Conservation (phyloP, 331 rosid species). For the Quercus phellos region DNA sequence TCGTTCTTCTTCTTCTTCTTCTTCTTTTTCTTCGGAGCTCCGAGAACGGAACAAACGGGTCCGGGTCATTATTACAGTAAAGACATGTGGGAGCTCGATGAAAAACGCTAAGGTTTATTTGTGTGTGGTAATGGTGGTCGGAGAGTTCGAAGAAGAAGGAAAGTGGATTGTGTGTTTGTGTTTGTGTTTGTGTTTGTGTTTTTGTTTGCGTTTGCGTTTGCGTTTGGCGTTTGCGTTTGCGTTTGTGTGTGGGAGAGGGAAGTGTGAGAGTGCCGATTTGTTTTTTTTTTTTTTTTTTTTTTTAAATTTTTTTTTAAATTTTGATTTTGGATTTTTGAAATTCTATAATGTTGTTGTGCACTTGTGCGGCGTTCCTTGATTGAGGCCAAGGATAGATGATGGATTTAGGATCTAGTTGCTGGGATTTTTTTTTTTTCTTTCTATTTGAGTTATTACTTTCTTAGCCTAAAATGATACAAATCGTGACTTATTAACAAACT, state of each 20-base stretch:
- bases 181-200: background rate
- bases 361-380: slow-evolving; percentile 25
- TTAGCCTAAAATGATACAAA: background rate
- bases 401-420: slow-evolving; percentile 24
- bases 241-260: slow-evolving; percentile 3
- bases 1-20: background rate
- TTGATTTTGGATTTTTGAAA: background rate
- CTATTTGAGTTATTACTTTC: background rate
- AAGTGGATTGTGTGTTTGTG: background rate
- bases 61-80: slow-evolving; percentile 27
- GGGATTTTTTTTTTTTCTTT: background rate
- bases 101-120: background rate
- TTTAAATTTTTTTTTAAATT: background rate
- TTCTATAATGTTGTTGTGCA: background rate
- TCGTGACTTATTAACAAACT: too few relatives aligned
- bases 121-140: slow-evolving; percentile 20
- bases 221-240: background rate
- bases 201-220: background rate
- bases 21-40: slow-evolving; percentile 1
- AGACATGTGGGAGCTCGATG: background rate
- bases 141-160: slow-evolving; percentile 22
- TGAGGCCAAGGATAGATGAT: slow-evolving; percentile 20
- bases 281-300: too few relatives aligned
- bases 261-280: background rate
- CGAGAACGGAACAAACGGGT: slow-evolving; percentile 13